Percentiles rank a stretch among this genome's conserved stretches.
Conservation (phyloP, 805 yeast species). For the Phaffomyces thermotolerans region DNA sequence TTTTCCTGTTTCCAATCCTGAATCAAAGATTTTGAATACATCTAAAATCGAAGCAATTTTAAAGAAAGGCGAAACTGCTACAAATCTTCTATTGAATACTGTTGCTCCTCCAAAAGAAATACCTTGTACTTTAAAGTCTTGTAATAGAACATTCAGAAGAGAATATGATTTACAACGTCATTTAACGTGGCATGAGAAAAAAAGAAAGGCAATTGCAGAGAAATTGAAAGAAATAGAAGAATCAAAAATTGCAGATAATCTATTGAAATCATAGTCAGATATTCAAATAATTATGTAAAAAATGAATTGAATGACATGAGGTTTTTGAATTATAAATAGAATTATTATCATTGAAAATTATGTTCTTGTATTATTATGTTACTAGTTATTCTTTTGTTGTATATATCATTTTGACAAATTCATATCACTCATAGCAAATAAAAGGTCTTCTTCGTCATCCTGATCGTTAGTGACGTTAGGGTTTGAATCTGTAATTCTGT, state of each 20-base stretch:
- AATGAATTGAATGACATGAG: too few species aligned
- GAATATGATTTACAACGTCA: conserved; percentile 44
- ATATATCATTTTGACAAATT: conserved; percentile 33
- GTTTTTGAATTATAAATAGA: too few species aligned
- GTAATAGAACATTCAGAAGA: conserved; percentile 47
- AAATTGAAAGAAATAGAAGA: conserved; percentile 4
- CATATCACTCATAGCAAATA: conserved; percentile 74
- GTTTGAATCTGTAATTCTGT: conserved; percentile 9
- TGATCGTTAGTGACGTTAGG: conserved; percentile 19
- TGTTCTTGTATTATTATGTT: too few species aligned
- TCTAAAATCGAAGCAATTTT: conserved; percentile 19
- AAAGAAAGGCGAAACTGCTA: conserved; percentile 23
- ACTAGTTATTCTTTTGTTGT: too few species aligned
- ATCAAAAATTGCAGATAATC: background rate
- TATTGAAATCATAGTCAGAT: background rate
- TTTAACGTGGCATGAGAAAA: conserved; percentile 42
- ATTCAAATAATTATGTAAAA: background rate
- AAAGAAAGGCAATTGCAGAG: conserved; percentile 7
- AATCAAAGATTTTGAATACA: conserved; percentile 6
- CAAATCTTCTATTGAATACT: conserved; percentile 26
- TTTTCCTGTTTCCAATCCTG: background rate
- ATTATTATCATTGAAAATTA: too few species aligned
- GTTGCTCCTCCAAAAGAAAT: conserved; percentile 27
- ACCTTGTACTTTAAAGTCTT: conserved; percentile 41
- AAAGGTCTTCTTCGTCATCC: conserved; percentile 59